A percentile compares a stretch with the other conserved stretches of the same genome.
phyloP scores from a whole-genome alignment of 164 flowering plant genomes.

The Houttuynia cordata region DNA sequence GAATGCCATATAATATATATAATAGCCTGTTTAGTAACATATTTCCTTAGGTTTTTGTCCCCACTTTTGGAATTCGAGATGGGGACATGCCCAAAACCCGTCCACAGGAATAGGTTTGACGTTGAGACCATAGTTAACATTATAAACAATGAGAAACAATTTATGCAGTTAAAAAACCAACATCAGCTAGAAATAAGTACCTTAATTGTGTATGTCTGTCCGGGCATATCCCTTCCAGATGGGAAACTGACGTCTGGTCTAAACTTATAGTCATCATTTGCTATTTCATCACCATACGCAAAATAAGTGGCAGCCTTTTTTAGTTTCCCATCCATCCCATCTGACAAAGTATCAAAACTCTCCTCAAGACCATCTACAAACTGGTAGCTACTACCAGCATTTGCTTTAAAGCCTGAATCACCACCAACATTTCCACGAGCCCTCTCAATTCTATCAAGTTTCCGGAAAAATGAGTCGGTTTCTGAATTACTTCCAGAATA shows the following conservation, averaged over 20 bases:
- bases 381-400: constrained; percentile 7
- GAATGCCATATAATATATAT: no score
- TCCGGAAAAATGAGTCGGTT: constrained; percentile 29
- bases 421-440: constrained; percentile 15
- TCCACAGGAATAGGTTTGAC: no score
- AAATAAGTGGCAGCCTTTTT: constrained; percentile 57
- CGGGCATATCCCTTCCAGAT: constrained; percentile 4
- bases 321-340: constrained; percentile 66
- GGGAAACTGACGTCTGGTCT: constrained; percentile 44
- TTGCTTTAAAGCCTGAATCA: constrained; percentile 7
- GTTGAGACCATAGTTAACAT: no score
- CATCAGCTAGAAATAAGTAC: constrained; percentile 18
- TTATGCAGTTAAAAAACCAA: no score
- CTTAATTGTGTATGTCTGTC: constrained; percentile 32
- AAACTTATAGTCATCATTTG: constrained; percentile 35
- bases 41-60: no score
- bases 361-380: constrained; percentile 33
- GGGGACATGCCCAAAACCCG: no score
- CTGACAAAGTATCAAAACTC: constrained; percentile 35
- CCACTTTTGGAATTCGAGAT: no score
- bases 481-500: constrained; percentile 15
- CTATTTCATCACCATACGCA: constrained; percentile 36
- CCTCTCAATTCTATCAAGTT: constrained; percentile 38
- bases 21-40: no score
- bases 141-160: not conserved